These are phyloP conservation scores for Orbilia javanica DNA, from an alignment of 2,329 filamentous ascomycete genomes.

Conservation along the genomic window DNA sequence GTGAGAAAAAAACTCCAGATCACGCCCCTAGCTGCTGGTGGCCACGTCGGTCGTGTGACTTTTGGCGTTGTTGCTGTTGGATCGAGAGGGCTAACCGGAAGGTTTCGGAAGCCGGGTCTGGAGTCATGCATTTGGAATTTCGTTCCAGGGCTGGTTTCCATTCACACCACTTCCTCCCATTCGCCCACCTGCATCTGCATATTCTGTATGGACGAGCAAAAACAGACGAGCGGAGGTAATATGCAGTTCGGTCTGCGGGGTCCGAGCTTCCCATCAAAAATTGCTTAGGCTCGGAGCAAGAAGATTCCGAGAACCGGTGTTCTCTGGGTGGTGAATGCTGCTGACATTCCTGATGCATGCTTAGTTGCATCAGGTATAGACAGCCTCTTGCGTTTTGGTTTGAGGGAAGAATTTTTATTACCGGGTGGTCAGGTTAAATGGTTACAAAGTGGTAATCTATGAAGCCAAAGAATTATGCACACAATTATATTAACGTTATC, in stretches of 20 bases:
- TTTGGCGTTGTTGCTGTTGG: slow-evolving; percentile 49
- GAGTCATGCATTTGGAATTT: slow-evolving; percentile 57
- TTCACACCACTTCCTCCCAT: slow-evolving; percentile 12
- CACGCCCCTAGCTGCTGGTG: slow-evolving; percentile 1
- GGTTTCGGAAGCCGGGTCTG: slow-evolving; percentile 52
- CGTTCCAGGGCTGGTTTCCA: slow-evolving; percentile 41
- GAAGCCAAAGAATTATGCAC: background rate
- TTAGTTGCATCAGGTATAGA: slow-evolving; percentile 54
- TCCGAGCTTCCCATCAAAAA: slow-evolving; percentile 40
- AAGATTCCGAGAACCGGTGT: slow-evolving; percentile 46
- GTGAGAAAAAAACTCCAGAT: background rate
- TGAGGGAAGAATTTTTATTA: background rate
- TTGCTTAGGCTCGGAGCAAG: slow-evolving; percentile 33
- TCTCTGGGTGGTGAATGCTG: slow-evolving; percentile 15
- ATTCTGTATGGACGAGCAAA: background rate
- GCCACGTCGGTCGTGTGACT: slow-evolving; percentile 52
- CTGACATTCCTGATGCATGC: slow-evolving; percentile 52
- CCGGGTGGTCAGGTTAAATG: background rate
- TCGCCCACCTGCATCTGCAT: slow-evolving; percentile 35
- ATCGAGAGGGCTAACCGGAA: slow-evolving; percentile 42
- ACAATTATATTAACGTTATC: slow-evolving; percentile 22
- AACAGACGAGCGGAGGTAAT: slow-evolving; percentile 2
- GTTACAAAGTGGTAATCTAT: slow-evolving; percentile 19
- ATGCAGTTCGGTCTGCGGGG: slow-evolving; percentile 52
- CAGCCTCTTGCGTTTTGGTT: slow-evolving; percentile 43